These are phyloP conservation scores for Chamaecrista fasciculata DNA, from an alignment of 306 rosid species.

Conservation along the genomic window DNA sequence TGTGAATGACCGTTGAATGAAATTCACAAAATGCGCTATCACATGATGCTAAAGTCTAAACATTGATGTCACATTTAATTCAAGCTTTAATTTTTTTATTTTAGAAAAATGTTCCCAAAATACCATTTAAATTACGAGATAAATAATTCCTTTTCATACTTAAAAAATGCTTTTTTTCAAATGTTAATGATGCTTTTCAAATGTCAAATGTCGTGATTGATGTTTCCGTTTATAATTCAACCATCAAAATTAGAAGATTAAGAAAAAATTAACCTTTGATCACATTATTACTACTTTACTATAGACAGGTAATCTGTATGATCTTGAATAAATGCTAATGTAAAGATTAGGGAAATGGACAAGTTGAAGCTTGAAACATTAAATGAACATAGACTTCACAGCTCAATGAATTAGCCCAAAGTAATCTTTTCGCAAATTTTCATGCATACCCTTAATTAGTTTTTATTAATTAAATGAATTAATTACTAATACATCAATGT, in stretches of 20 bases:
- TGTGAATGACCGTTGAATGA: too few relatives aligned
- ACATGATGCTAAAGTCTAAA: too few relatives aligned
- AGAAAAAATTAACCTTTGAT: neutral
- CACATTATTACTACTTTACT: slow-evolving; percentile 33
- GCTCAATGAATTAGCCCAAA: slow-evolving; percentile 18
- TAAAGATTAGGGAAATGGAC: slow-evolving; percentile 3
- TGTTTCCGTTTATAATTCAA: slow-evolving; percentile 21
- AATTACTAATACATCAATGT: neutral
- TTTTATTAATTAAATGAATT: slow-evolving; percentile 16
- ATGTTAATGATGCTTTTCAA: too few relatives aligned
- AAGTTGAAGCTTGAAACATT: slow-evolving; percentile 35
- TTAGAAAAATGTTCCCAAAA: too few relatives aligned
- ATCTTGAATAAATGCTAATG: slow-evolving; percentile 33
- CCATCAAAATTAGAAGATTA: slow-evolving; percentile 16
- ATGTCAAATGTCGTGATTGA: too few relatives aligned
- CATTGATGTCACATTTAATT: too few relatives aligned
- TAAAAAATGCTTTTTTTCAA: too few relatives aligned
- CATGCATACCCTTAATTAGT: slow-evolving; percentile 22
- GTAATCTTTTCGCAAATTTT: slow-evolving; percentile 22
- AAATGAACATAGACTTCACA: slow-evolving; percentile 32
- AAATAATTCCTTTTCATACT: too few relatives aligned
- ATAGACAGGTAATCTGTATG: slow-evolving; percentile 33
- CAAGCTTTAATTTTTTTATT: too few relatives aligned
- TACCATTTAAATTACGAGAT: too few relatives aligned
- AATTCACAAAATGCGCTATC: too few relatives aligned